Evolutionary conservation across 768 basidiomycete genomes (phyloP), one percentile per base, ranked within the genome.

Genomic region (Mycena galopus): DNA sequence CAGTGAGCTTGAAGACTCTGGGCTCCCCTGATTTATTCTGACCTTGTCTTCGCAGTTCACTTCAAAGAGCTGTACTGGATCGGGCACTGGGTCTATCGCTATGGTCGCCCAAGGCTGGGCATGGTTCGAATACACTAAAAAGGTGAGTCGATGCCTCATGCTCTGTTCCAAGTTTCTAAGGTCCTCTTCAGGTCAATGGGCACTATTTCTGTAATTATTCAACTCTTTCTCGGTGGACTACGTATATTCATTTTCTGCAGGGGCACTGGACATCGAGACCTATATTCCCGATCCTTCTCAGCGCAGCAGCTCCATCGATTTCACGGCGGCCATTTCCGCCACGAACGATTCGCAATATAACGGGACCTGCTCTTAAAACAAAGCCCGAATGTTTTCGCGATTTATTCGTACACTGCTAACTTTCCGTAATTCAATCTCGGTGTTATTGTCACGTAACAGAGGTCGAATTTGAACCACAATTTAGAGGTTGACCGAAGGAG

Each of bases 221-320:
- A n/a, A 2, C 6, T 51, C 7, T 51, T 37, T 16, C 8, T 30
- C 4, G 56, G n/a, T 8, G 23, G 25, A 35, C 16, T n/a, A n/a
- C n/a, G n/a, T 2, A 11, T 32, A 30, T 39, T 62, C 5, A 47
- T 62, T 44, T 44, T 56, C 27, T 44, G 4, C 17, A 69, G 67
- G 67, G 69, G 69, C 69, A n/a, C 69, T 71, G 25, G 57, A 71
- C 63, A 65, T 71, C 55, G 69, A 63, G 27, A 16, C 51, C 3
- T 47, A 50, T 25, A 65, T 71, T 21, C 44, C 63, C 33, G 63
- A 65, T 25, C 42, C 23, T 2, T 33, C 61, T 7, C 53, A 70
- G 32, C 69, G 69, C 69, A 70, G 61, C 61, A 70, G 55, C 62
- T 56, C 62, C 17, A 64, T 70, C 12, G 69, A 70, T 44, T 70